Evolutionary conservation across 2,329 filamentous ascomycete species (phyloP), one percentile per base, ranked within the genome.

Genomic region (Blastomyces gilchristii): DNA sequence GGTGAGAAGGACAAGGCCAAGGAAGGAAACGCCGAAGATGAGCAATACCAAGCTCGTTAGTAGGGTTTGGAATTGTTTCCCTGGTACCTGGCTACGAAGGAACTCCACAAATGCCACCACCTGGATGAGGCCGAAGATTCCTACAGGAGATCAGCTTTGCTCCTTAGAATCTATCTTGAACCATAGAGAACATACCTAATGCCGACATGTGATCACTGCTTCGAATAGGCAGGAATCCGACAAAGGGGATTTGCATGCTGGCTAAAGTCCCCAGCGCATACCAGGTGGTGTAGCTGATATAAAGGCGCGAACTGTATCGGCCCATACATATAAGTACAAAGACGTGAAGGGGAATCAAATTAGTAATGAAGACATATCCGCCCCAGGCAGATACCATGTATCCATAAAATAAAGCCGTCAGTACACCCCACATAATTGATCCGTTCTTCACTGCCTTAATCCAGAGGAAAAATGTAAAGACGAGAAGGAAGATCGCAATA

Each of bases 311-410:
- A 81, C 92, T 97, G 78, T 95, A 99, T 65, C 94, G 83, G 60
- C 95, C 95, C 93, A 99, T 99, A 79, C 89, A 90, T 72, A 99
- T 88, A 69, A 99, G 83, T 57, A 96, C 91, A 70, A 99, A 92
- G 8, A 90, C 87, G 77, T 99, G 94, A 69, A 99, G 85, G 47
- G 94, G 94, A 64, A 99, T 86, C 78, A 99, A 80, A 76, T 96
- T 97, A 65, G 95, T 99, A 74, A 99, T 99, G 84, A 99, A 99
- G 72, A 96, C 94, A 77, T 99, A 99, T 73, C 94, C 94, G 83
- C 94, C 94, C 94, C 94, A 99, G 22, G 95, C 96, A 58, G 93
- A 94, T 67, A 99, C 94, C 94, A 99, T 99, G 85, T 99, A 99
- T 73, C 94, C 94, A 78, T 99, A 99, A 80, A 95, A 97, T 62